phyloP scores from a whole-genome alignment of 306 rosid species.

The Acacia melanoxylon region DNA sequence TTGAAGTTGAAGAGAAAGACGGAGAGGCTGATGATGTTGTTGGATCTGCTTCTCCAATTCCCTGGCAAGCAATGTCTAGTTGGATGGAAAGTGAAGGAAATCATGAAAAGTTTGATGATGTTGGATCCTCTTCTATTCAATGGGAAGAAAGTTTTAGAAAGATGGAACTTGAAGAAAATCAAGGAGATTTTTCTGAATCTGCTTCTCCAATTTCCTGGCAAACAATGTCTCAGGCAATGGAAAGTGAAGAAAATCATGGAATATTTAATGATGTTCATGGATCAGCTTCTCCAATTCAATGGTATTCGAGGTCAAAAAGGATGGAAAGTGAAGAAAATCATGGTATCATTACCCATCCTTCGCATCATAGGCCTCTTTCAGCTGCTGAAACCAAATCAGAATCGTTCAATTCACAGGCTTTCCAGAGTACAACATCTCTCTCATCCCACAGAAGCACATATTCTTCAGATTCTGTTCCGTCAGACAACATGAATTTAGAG shows the following conservation, averaged over 20 bases:
- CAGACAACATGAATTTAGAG: slow-evolving; percentile 22
- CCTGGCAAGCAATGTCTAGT: slow-evolving; percentile 42
- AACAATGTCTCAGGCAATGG: slow-evolving; percentile 48
- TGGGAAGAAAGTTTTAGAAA: slow-evolving; percentile 43
- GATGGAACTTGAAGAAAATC: slow-evolving; percentile 41
- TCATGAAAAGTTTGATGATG: slow-evolving; percentile 31
- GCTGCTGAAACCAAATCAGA: slow-evolving; percentile 77
- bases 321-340: slow-evolving; percentile 40
- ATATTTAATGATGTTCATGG: slow-evolving; percentile 45
- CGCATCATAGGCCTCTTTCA: slow-evolving; percentile 65
- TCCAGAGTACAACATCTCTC: slow-evolving; percentile 45
- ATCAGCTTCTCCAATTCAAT: slow-evolving; percentile 44
- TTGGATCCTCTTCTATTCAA: slow-evolving; percentile 40
- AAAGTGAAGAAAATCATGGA: slow-evolving; percentile 23
- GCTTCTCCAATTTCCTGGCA: slow-evolving; percentile 56
- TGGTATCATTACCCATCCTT: slow-evolving; percentile 32
- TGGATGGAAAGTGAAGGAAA: slow-evolving; percentile 36
- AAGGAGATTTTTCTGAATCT: slow-evolving; percentile 42
- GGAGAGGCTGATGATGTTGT: slow-evolving; percentile 38
- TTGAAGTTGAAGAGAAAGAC: background rate
- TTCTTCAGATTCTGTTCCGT: slow-evolving; percentile 43
- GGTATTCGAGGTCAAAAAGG: slow-evolving; percentile 49
- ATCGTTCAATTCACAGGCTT: slow-evolving; percentile 44
- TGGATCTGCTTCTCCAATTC: slow-evolving; percentile 47
- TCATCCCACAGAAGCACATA: slow-evolving; percentile 53